A percentile compares a stretch with the other conserved stretches of the same genome.
Evolutionary conservation across 257 asterid species (phyloP).

Genomic region (Capsicum chinense): DNA sequence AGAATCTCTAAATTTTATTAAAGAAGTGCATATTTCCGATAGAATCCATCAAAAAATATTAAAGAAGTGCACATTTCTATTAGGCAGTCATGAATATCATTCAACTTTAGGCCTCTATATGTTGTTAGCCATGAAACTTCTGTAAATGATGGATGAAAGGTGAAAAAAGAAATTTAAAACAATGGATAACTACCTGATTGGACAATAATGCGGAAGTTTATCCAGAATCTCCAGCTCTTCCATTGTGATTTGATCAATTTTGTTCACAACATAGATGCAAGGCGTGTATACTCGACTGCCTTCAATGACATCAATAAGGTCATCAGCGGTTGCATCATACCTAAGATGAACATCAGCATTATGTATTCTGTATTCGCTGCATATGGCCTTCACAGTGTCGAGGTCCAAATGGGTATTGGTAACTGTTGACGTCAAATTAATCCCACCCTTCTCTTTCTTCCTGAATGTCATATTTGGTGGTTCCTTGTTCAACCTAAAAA

Average conservation of each 20-base stretch:
- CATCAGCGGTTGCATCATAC: conserved; percentile 98
- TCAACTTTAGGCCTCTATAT: background rate
- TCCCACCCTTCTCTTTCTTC: conserved; percentile 95
- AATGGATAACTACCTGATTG: conserved; percentile 66
- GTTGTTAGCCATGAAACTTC: conserved; percentile 15
- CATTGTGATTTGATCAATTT: conserved; percentile 96
- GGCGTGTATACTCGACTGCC: conserved; percentile 95
- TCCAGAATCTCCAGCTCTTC: conserved; percentile 97
- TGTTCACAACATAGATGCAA: conserved; percentile 92
- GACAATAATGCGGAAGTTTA: conserved; percentile 97
- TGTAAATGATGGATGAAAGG: background rate
- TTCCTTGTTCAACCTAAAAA: conserved; percentile 84
- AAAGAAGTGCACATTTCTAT: background rate
- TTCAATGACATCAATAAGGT: conserved; percentile 95
- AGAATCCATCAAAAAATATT: background rate
- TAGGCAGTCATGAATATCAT: background rate
- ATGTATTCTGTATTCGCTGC: conserved; percentile 93
- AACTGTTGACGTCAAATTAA: conserved; percentile 89
- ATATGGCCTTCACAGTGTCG: conserved; percentile 94
- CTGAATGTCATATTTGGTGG: conserved; percentile 93
- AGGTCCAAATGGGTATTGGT: conserved; percentile 84
- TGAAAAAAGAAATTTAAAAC: background rate
- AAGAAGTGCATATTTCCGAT: conserved; percentile 11
- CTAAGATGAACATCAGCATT: conserved; percentile 89
- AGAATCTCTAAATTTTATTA: background rate